Percentiles rank a stretch among this genome's conserved stretches.
phyloP scores from a whole-genome alignment of 805 yeast species.

The Saccharomycopsis microspora region DNA sequence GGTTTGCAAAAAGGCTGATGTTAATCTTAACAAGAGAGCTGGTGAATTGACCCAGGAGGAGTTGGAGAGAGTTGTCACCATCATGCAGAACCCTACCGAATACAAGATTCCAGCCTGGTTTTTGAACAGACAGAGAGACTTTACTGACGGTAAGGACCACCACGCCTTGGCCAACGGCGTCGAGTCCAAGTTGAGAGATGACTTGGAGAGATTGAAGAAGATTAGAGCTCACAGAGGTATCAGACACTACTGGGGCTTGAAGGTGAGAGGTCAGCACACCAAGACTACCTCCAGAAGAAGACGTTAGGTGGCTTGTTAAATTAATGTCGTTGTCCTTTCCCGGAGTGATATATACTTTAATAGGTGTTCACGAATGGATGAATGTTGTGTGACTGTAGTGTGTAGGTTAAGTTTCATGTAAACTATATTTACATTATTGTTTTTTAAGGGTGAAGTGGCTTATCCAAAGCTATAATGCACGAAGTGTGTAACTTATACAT shows the following conservation, averaged over 20 bases:
- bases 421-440: neutral
- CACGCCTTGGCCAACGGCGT: constrained; percentile 98
- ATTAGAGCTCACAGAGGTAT: constrained; percentile 99
- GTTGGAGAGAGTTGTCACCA: constrained; percentile 99
- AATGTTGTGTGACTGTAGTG: no score
- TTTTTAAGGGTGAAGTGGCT: neutral
- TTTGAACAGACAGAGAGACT: constrained; percentile 99
- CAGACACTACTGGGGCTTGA: constrained; percentile 99
- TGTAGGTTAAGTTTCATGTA: neutral
- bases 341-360: neutral
- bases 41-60: constrained; percentile 99
- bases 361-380: neutral
- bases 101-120: constrained; percentile 99
- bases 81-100: constrained; percentile 99
- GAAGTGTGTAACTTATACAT: no score
- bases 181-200: constrained; percentile 99
- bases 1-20: constrained; percentile 99
- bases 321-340: no score
- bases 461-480: no score
- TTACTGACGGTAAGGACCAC: constrained; percentile 97
- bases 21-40: constrained; percentile 96
- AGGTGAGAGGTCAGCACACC: constrained; percentile 99
- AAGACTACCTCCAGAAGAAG: constrained; percentile 91
- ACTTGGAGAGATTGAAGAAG: constrained; percentile 99
- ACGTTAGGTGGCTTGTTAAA: constrained; percentile 5